Percentiles rank a stretch among this genome's conserved stretches.
Evolutionary conservation across 2,329 filamentous ascomycete genomes (phyloP).

Genomic region (Penicillium brasilianum): DNA sequence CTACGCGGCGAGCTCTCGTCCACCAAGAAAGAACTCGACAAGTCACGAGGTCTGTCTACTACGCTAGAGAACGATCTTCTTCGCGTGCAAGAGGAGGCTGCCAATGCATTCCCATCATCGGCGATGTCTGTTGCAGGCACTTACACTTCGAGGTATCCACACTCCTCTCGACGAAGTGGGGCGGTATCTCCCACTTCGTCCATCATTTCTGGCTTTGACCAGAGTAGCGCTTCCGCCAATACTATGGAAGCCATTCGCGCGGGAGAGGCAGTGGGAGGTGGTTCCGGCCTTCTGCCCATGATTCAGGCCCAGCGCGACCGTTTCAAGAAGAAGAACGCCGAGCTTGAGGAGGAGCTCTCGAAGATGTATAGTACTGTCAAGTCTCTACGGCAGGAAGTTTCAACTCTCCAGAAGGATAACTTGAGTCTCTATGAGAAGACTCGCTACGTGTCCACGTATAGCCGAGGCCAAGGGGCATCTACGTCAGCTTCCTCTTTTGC

Average conservation of each 20-base stretch:
- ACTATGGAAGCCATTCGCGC: constrained; percentile 65
- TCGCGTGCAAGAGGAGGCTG: constrained; percentile 81
- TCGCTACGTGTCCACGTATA: constrained; percentile 93
- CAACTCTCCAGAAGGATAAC: constrained; percentile 93
- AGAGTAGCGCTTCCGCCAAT: constrained; percentile 57
- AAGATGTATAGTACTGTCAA: constrained; percentile 82
- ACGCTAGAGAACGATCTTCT: constrained; percentile 92
- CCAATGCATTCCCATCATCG: constrained; percentile 79
- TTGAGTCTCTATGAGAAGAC: constrained; percentile 97
- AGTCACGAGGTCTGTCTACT: constrained; percentile 79
- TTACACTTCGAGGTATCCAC: constrained; percentile 79
- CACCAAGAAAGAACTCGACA: constrained; percentile 85
- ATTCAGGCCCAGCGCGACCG: constrained; percentile 96
- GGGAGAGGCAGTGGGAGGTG: constrained; percentile 72
- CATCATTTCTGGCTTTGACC: constrained; percentile 96
- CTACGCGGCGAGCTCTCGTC: constrained; percentile 82
- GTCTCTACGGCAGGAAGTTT: constrained; percentile 85
- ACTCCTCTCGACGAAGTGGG: constrained; percentile 68
- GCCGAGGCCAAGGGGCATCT: constrained; percentile 66
- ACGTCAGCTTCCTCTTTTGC: constrained; percentile 67
- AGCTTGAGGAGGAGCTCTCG: constrained; percentile 88
- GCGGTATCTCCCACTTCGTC: constrained; percentile 89
- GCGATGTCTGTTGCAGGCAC: constrained; percentile 93
- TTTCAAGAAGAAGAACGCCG: constrained; percentile 93
- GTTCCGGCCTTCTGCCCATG: constrained; percentile 93